Conservation (phyloP, 2,329 filamentous ascomycete species). For the Fusarium sp. region DNA sequence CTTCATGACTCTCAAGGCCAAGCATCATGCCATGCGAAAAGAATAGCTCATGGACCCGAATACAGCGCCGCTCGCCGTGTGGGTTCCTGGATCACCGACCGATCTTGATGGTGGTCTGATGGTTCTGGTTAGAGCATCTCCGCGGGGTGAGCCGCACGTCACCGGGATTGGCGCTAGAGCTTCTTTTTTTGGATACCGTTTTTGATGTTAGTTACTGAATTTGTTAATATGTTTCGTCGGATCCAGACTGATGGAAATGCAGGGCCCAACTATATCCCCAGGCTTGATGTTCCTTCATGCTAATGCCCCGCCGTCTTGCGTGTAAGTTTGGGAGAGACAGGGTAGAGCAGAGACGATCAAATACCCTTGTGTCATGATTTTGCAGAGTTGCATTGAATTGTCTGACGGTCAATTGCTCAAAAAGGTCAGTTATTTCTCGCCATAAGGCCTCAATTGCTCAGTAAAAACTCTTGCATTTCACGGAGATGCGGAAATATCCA, state of each 20-base stretch:
- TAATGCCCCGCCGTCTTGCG: conserved; percentile 6
- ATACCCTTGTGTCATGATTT: conserved; percentile 9
- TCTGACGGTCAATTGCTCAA: not conserved
- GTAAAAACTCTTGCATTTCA: not conserved
- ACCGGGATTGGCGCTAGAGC: not conserved
- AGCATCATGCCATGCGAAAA: conserved; percentile 32
- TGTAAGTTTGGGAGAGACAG: conserved; percentile 4
- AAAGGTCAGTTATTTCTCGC: not conserved
- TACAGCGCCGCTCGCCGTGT: conserved; percentile 20
- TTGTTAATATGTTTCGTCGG: conserved; percentile 15
- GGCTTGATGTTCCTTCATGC: not conserved
- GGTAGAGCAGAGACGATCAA: not conserved
- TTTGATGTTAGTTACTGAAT: conserved; percentile 5
- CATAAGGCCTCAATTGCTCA: not conserved
- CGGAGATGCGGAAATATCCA: conserved; percentile 47
- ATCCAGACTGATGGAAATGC: conserved; percentile 15
- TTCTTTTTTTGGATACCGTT: conserved; percentile 19
- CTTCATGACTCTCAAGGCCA: not conserved
- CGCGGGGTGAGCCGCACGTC: conserved; percentile 30
- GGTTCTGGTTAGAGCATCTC: conserved; percentile 40
- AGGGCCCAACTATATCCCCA: conserved; percentile 6
- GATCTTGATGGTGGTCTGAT: conserved; percentile 41
- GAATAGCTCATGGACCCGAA: conserved; percentile 11
- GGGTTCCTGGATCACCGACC: conserved; percentile 35
- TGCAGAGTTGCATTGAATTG: not conserved